Base-by-base conservation (phyloP, 148 eudicot species). In the Vaccinium vitisidaea region DNA sequence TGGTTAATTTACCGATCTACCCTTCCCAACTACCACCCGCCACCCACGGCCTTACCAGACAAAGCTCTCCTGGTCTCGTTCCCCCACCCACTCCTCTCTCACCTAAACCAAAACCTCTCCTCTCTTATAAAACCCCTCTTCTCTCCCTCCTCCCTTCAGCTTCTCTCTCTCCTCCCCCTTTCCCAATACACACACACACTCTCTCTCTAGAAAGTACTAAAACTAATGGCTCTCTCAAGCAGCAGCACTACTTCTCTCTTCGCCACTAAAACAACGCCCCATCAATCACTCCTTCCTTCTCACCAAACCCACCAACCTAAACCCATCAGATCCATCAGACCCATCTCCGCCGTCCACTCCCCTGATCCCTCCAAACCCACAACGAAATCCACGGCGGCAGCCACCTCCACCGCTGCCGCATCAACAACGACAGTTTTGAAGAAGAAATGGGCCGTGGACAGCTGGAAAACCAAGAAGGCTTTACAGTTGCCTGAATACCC, bases 401-500 rank as follows among this genome's bases (percentile, higher is more conserved):
- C 85, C 5, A 55, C 89, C 49, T 65, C 87, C 15, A 49, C 88
- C 3, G 1, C 88, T 23, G 11, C 88, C 59, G 55, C 74, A 13
- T 39, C 84, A 3, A 50, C 83, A 3, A 48, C 52, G 25, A 74
- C 79, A 39, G 36, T 52, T 15, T 56, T 87, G 32, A 80, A 13
- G 48, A 77, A 13, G 21, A 83, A 87, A 48, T 90, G 92, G 92
- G 54, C 84, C 1, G 36, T 87, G 23, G 91, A 89, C 12, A 89
- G 89, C 88, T 90, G 90, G 92, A 90, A 75, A 50, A 4, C 86
- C 1, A 90, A 90, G 86, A 89, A 89, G 85, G 92, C 90, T 9
- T 83, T 89, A 1, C 91, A 90, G 85, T 84, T 90, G 1, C 91
- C 92, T 21, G 91, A 90, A 25, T 90, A 90, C 84, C 91, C 90